A percentile compares a stretch with the other conserved stretches of the same genome.
phyloP scores from a whole-genome alignment of 2,329 filamentous ascomycete genomes.

The Triangularia verruculosa region DNA sequence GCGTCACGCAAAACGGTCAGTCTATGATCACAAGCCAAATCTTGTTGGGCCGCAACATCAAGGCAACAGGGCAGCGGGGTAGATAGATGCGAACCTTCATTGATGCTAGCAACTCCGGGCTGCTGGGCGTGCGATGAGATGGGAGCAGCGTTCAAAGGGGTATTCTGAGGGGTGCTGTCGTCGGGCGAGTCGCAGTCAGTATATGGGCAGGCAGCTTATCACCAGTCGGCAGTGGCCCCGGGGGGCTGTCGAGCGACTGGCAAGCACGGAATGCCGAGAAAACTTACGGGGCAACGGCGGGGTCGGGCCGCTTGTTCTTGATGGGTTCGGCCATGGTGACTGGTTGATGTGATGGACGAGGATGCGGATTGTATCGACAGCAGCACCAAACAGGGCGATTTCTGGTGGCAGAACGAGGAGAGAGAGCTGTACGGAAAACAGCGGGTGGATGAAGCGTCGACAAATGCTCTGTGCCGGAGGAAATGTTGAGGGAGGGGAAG shows the following conservation, averaged over 20 bases:
- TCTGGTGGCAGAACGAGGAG: constrained; percentile 30
- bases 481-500: constrained; percentile 29
- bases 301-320: constrained; percentile 59
- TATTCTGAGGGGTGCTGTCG: constrained; percentile 94
- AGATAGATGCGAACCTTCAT: constrained; percentile 70
- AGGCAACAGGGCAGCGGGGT: not conserved
- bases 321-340: constrained; percentile 60
- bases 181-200: constrained; percentile 29
- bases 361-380: constrained; percentile 23
- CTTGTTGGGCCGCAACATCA: constrained; percentile 26
- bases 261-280: constrained; percentile 15
- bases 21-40: not conserved
- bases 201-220: constrained; percentile 17
- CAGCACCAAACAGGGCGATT: constrained; percentile 11
- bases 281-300: constrained; percentile 58
- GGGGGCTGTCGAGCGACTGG: constrained; percentile 4
- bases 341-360: constrained; percentile 24
- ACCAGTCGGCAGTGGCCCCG: constrained; percentile 3
- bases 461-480: constrained; percentile 15
- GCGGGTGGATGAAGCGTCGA: constrained; percentile 11
- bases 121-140: constrained; percentile 97
- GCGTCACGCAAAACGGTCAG: constrained; percentile 30
- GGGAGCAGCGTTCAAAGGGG: constrained; percentile 88
- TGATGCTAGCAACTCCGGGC: constrained; percentile 90
- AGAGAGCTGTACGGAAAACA: constrained; percentile 6